Base-by-base conservation (phyloP, 2,329 filamentous ascomycete species). In the Domatiomyces globalis region DNA sequence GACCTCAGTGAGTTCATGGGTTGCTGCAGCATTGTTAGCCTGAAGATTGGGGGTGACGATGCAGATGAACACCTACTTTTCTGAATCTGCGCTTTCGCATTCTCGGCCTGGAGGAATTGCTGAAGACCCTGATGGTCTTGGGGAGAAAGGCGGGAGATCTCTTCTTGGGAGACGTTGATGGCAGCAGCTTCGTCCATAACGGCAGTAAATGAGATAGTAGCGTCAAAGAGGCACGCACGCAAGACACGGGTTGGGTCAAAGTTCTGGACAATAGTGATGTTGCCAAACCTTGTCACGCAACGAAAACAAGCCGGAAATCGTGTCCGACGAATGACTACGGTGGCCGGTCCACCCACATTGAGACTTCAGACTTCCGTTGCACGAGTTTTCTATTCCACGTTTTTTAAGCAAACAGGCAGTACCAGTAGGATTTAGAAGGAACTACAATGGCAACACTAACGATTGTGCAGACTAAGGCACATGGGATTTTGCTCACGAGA, bases 71-170 rank as follows among this genome's bases (percentile, higher is more conserved):
- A 65, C 67, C 57, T 62, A 76, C 74, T 70, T 58, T 72, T 69
- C 59, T 76, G 73, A 54, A 77, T 72, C 49, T 63, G 67, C 22
- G 85, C 79, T 67, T 92, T 92, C 70, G 95, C 87, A 58, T 79
- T 77, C 74, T 95, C 88, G 65, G 85, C 87, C 61, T 80, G 73
- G 53, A 95, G 76, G 69, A 95, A 90, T 65, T 87, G 81, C 63
- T 87, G 85, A 44, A 98, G 78, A 70, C 96, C 88, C 58, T 80
- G 75, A 77, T 88, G 92, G 71, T 95, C 88, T 64, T 79, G 78
- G 54, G 86, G 82, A 63, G 79, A 84, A 65, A 95, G 83, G 69
- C 55, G 55, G 19, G 53, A 42, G 49, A 60, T 46, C 25, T 60
- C 58, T 45, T 57, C 51, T 12, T 51, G 51, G 44, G 48, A 56